phyloP scores from a whole-genome alignment of 441 rosid species.

The Aleurites moluccanus region DNA sequence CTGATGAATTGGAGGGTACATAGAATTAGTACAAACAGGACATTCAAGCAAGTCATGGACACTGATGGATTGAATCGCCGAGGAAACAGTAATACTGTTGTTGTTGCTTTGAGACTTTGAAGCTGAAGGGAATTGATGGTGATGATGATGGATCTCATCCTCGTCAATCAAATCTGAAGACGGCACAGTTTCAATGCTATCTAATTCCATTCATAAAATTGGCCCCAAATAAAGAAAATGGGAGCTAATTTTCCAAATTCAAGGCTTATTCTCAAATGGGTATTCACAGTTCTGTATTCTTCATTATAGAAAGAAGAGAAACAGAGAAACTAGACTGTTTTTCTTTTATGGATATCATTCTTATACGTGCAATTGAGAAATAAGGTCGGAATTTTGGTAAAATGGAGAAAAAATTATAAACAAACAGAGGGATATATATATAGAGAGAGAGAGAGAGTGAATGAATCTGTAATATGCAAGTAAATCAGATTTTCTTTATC shows the following conservation, averaged over 20 bases:
- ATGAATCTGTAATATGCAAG: conserved; percentile 4
- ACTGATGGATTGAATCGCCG: conserved; percentile 66
- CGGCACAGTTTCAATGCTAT: conserved; percentile 73
- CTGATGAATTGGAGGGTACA: conserved; percentile 99
- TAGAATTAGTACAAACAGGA: conserved; percentile 95
- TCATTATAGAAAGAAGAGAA: background rate
- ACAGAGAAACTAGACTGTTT: background rate
- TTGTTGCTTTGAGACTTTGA: conserved; percentile 53
- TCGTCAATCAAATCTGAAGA: conserved; percentile 68
- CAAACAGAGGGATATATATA: too few species aligned
- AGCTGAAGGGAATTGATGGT: conserved; percentile 52
- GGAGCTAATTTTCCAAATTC: conserved; percentile 5
- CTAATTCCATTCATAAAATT: conserved; percentile 56
- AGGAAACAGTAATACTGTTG: conserved; percentile 32
- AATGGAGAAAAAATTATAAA: conserved; percentile 3
- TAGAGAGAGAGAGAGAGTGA: too few species aligned
- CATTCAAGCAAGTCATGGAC: conserved; percentile 98
- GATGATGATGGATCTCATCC: conserved; percentile 82
- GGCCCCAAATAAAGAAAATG: background rate
- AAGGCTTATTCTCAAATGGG: conserved; percentile 19
- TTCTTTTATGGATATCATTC: conserved; percentile 7
- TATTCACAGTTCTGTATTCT: conserved; percentile 13
- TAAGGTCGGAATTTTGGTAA: background rate
- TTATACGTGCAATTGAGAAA: background rate
- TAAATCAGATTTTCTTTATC: background rate